A percentile compares a stretch with the other conserved stretches of the same genome.
Evolutionary conservation across 2,329 filamentous ascomycete species (phyloP).

Genomic region (Microsporum canis): DNA sequence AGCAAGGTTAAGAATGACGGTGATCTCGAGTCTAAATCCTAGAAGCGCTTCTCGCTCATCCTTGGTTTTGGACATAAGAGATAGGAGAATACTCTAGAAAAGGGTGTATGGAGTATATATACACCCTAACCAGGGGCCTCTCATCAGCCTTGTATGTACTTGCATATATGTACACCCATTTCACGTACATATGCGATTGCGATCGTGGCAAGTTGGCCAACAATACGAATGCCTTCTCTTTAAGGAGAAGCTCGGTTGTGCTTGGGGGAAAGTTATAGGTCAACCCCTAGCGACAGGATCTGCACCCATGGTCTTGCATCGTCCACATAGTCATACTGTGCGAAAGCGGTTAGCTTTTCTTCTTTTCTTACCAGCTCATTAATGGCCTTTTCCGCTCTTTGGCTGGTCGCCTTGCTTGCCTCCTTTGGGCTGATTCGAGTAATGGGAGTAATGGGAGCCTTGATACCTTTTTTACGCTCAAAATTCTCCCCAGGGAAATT

Average conservation of each 20-base stretch:
- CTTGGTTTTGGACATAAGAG: not conserved
- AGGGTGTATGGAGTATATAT: not conserved
- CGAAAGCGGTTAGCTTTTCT: not conserved
- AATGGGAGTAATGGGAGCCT: not conserved
- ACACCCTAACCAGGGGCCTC: not conserved
- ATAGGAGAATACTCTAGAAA: not conserved
- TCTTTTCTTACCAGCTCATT: not conserved
- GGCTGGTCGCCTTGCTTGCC: not conserved
- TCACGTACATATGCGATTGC: not conserved
- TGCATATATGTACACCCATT: not conserved
- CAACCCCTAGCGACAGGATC: not conserved
- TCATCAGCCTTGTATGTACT: not conserved
- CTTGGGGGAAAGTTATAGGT: not conserved
- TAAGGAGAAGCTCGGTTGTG: not conserved
- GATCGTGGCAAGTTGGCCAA: not conserved
- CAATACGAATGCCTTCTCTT: not conserved
- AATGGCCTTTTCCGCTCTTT: too few relatives aligned
- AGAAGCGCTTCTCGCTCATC: not conserved
- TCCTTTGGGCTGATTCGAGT: not conserved
- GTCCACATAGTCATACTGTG: not conserved
- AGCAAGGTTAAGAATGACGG: not conserved
- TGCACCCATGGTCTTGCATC: constrained; percentile 7
- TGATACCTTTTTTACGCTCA: not conserved
- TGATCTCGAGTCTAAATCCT: not conserved
- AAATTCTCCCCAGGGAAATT: not conserved